Evolutionary conservation across 2,329 filamentous ascomycete genomes (phyloP).

Genomic region (Penicillium sp.): DNA sequence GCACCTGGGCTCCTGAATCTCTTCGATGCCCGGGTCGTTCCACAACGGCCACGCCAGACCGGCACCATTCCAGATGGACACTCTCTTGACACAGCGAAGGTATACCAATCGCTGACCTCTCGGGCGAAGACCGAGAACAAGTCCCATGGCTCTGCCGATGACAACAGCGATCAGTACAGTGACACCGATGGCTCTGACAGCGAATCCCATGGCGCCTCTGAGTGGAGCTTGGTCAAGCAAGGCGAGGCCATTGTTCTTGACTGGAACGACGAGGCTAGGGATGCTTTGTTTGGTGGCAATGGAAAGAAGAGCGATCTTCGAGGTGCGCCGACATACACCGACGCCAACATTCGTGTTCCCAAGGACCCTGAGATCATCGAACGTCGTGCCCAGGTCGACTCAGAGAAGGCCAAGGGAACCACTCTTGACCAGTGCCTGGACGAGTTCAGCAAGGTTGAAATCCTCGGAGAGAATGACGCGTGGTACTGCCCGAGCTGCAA

Average conservation of each 20-base stretch:
- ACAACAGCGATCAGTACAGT: slow-evolving; percentile 29
- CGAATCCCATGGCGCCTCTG: slow-evolving; percentile 11
- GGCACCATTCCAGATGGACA: slow-evolving; percentile 66
- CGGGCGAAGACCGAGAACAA: slow-evolving; percentile 1
- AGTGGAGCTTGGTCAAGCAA: slow-evolving; percentile 65
- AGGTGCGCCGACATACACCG: slow-evolving; percentile 59
- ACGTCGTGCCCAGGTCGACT: slow-evolving; percentile 61
- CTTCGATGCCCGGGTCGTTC: slow-evolving; percentile 72
- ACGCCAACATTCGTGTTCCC: slow-evolving; percentile 47
- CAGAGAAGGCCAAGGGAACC: slow-evolving; percentile 71
- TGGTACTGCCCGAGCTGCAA: slow-evolving; percentile 99
- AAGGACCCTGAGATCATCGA: slow-evolving; percentile 63
- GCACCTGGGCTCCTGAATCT: slow-evolving; percentile 64
- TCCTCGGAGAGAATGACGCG: slow-evolving; percentile 90
- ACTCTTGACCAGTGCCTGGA: slow-evolving; percentile 86
- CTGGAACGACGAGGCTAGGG: slow-evolving; percentile 70
- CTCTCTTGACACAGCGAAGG: slow-evolving; percentile 58
- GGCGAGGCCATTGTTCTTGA: slow-evolving; percentile 86
- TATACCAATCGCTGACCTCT: slow-evolving; percentile 55
- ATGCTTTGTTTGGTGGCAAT: slow-evolving; percentile 63
- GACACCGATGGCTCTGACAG: slow-evolving; percentile 30
- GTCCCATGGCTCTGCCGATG: slow-evolving; percentile 12
- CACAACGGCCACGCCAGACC: slow-evolving; percentile 43
- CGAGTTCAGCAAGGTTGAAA: slow-evolving; percentile 91
- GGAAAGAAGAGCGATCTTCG: slow-evolving; percentile 50